Evolutionary conservation across 2,329 filamentous ascomycete genomes (phyloP).

Genomic region (Hypoxylon rubiginosum): DNA sequence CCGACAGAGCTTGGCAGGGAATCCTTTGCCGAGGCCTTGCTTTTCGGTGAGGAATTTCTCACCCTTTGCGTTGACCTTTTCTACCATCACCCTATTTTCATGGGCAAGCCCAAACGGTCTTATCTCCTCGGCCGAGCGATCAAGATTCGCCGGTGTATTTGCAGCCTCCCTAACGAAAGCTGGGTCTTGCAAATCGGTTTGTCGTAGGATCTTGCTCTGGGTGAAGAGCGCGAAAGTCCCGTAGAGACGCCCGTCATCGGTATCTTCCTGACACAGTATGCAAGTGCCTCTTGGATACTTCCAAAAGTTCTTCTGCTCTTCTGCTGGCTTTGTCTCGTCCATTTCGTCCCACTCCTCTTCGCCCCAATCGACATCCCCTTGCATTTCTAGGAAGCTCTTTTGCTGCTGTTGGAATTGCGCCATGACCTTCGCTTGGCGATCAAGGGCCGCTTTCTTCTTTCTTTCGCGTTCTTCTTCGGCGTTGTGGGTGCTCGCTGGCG

Average conservation of each 20-base stretch:
- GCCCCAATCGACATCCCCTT: constrained; percentile 89
- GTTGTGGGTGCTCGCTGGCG: constrained; percentile 76
- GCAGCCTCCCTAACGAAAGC: constrained; percentile 88
- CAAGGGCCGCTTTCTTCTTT: constrained; percentile 91
- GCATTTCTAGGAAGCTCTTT: constrained; percentile 91
- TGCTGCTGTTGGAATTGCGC: constrained; percentile 98
- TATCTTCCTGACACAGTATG: constrained; percentile 96
- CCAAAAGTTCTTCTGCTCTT: constrained; percentile 81
- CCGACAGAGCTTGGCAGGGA: constrained; percentile 75
- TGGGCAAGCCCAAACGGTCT: constrained; percentile 92
- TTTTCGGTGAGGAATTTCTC: constrained; percentile 79
- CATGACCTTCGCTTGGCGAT: constrained; percentile 94
- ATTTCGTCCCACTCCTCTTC: constrained; percentile 84
- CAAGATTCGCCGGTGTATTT: constrained; percentile 83
- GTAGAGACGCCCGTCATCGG: constrained; percentile 87
- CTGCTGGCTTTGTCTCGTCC: constrained; percentile 67
- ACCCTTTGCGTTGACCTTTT: constrained; percentile 81
- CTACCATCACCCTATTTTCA: constrained; percentile 83
- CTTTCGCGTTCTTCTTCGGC: constrained; percentile 81
- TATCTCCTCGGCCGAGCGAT: constrained; percentile 84
- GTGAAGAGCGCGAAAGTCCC: constrained; percentile 93
- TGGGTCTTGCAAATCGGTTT: constrained; percentile 84
- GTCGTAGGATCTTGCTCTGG: constrained; percentile 86
- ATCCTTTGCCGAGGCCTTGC: constrained; percentile 90
- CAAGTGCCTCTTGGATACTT: constrained; percentile 94